Evolutionary conservation across 1,284 basidiomycete species (phyloP), one percentile per base, ranked within the genome.

Genomic region (Singerocomus inundabilis): DNA sequence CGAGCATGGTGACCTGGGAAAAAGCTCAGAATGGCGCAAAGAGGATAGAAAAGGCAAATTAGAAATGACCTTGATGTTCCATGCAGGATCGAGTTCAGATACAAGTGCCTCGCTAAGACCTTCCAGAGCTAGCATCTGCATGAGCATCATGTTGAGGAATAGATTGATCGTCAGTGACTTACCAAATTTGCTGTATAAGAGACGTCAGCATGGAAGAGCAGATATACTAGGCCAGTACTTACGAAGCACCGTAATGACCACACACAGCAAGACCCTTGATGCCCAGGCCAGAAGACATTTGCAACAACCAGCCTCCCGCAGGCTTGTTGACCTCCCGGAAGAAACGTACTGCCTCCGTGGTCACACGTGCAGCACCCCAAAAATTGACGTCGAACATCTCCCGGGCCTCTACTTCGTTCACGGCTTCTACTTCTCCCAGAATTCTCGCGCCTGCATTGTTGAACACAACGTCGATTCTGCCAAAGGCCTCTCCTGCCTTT

Each of bases 311-410:
- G 4, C 70, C 70, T 6, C 69, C 67, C 26, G 24, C 25, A 1
- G 47, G 59, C 11, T 52, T 57, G 51, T 72, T 71, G 8, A 62
- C 62, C 16, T 69, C 70, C 36, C 70, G 58, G 54, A 71, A 69
- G 51, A 67, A 62, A 28, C 55, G 51, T 29, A 72, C 55, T 0
- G 70, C 68, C 40, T 63, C 65, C 24, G 49, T 49, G 18, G 53
- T 60, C n/a, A n/a, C n/a, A n/a, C n/a, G n/a, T n/a, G n/a, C n/a
- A n/a, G n/a, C n/a, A n/a, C n/a, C n/a, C n/a, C 13, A 70, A 52
- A 70, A 66, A 42, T 69, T 56, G 30, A 64, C 57, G n/a, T 70
- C 67, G 30, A 70, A 63, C 28, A 66, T 35, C 5, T 42, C 41
- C 6, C 63, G 57, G 1, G 61, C 67, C 0, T 30, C 46, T 9